Evolutionary conservation across 768 basidiomycete species (phyloP).

Genomic region (Boletellus emodensis): DNA sequence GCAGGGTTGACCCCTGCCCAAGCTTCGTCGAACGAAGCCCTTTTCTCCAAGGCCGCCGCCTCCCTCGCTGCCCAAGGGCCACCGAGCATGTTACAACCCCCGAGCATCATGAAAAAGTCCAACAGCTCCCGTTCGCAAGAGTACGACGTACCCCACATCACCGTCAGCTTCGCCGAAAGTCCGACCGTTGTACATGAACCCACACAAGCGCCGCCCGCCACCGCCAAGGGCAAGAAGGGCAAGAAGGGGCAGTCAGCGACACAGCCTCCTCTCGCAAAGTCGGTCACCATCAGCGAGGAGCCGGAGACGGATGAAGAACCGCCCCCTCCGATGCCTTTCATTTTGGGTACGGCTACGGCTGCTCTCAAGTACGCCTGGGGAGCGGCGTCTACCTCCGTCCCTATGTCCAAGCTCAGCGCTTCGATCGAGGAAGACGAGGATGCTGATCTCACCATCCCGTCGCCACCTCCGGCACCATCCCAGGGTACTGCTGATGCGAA

Average conservation of each 20-base stretch:
- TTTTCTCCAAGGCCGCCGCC: slow-evolving; percentile 24
- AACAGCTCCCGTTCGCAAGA: slow-evolving; percentile 25
- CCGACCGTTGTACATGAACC: slow-evolving; percentile 3
- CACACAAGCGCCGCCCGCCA: slow-evolving; percentile 4
- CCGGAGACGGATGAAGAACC: slow-evolving; percentile 20
- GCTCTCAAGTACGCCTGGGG: slow-evolving; percentile 12
- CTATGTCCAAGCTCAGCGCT: slow-evolving; percentile 4
- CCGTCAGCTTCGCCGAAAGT: slow-evolving; percentile 22
- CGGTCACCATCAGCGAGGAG: slow-evolving; percentile 17
- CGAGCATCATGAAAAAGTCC: slow-evolving; percentile 26
- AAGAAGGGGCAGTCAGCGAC: slow-evolving; percentile 19
- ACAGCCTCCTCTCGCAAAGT: slow-evolving; percentile 10
- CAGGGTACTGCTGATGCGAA: slow-evolving; percentile 11
- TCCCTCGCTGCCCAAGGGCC: slow-evolving; percentile 8
- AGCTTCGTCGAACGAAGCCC: slow-evolving; percentile 22
- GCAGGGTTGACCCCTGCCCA: slow-evolving; percentile 16
- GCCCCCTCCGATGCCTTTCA: slow-evolving; percentile 13
- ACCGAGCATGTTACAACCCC: slow-evolving; percentile 13
- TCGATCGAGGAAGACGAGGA: slow-evolving; percentile 10
- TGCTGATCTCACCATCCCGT: neutral
- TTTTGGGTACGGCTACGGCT: slow-evolving; percentile 16
- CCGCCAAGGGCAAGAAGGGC: slow-evolving; percentile 23
- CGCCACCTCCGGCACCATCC: neutral
- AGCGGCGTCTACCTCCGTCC: neutral
- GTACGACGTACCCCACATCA: slow-evolving; percentile 26